phyloP scores from a whole-genome alignment of 2,329 filamentous ascomycete genomes.

The Trichoderma sp. region DNA sequence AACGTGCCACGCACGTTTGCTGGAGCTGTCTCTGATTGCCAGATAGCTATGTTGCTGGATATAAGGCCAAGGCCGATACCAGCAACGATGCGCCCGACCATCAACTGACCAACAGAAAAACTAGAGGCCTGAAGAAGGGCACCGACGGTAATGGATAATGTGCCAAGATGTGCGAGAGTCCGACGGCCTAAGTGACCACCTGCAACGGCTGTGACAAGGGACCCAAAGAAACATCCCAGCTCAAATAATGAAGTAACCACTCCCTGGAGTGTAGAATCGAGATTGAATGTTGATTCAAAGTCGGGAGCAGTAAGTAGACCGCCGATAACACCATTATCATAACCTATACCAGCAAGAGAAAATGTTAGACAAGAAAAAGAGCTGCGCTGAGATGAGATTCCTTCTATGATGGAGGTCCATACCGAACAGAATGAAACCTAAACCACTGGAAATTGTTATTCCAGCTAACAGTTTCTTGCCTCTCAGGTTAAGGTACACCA shows the following conservation, averaged over 20 bases:
- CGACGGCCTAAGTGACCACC: conserved; percentile 45
- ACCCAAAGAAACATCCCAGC: conserved; percentile 11
- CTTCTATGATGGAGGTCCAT: background rate
- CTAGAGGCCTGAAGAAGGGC: conserved; percentile 44
- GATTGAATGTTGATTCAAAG: conserved; percentile 10
- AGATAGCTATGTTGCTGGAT: conserved; percentile 29
- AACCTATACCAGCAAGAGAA: background rate
- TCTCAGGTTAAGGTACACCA: conserved; percentile 1
- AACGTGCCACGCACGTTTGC: conserved; percentile 7
- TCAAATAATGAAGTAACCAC: conserved; percentile 12
- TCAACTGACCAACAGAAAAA: conserved; percentile 42
- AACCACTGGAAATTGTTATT: conserved; percentile 12
- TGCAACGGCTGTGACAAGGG: conserved; percentile 32
- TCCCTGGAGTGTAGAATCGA: conserved; percentile 8
- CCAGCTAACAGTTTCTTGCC: conserved; percentile 6
- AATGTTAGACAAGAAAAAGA: background rate
- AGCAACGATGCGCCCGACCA: conserved; percentile 46
- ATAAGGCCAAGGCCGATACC: conserved; percentile 28
- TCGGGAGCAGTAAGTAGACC: conserved; percentile 6
- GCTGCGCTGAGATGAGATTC: background rate
- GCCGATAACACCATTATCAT: conserved; percentile 6
- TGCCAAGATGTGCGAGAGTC: conserved; percentile 41
- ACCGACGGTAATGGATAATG: conserved; percentile 44
- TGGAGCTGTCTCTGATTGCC: conserved; percentile 32
- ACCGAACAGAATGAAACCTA: conserved; percentile 12